phyloP scores from a whole-genome alignment of 768 basidiomycete genomes.

The Rhizopogon roseolus region DNA sequence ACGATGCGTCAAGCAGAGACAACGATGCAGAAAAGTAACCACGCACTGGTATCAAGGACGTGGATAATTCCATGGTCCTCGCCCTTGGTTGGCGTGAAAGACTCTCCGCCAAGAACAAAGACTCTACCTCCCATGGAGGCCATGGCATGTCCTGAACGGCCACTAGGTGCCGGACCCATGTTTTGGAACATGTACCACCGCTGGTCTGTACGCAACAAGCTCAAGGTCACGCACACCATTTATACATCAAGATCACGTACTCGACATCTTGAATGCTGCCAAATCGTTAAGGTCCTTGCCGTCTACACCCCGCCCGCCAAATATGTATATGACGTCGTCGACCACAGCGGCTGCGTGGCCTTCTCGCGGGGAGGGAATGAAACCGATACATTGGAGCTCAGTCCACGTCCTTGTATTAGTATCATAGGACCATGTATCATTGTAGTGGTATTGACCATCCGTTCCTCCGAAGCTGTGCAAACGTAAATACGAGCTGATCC shows the following conservation, averaged over 20 bases:
- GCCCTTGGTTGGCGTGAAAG: conserved; percentile 61
- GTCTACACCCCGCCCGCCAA: conserved; percentile 95
- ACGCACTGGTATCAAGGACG: conserved; percentile 91
- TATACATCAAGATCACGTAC: conserved; percentile 44
- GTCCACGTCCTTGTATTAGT: conserved; percentile 77
- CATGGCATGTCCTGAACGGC: conserved; percentile 98
- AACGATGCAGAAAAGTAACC: background rate
- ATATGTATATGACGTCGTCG: conserved; percentile 96
- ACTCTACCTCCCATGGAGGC: conserved; percentile 85
- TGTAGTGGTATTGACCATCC: conserved; percentile 98
- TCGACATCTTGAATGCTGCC: conserved; percentile 95
- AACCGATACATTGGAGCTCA: conserved; percentile 93
- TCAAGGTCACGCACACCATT: conserved; percentile 9
- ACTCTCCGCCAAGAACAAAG: conserved; percentile 94
- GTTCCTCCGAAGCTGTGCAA: conserved; percentile 88
- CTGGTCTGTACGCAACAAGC: conserved; percentile 54
- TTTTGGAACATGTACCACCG: conserved; percentile 99
- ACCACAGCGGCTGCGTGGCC: conserved; percentile 96
- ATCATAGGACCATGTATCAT: conserved; percentile 97
- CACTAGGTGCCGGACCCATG: conserved; percentile 94
- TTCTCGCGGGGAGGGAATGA: conserved; percentile 91
- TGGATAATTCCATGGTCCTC: conserved; percentile 86
- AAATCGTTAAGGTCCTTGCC: conserved; percentile 94
- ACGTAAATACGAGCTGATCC: conserved; percentile 12
- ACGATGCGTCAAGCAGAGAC: conserved; percentile 1